Conservation (phyloP, 495 filamentous ascomycete species). For the Lasiosphaeria hispida region DNA sequence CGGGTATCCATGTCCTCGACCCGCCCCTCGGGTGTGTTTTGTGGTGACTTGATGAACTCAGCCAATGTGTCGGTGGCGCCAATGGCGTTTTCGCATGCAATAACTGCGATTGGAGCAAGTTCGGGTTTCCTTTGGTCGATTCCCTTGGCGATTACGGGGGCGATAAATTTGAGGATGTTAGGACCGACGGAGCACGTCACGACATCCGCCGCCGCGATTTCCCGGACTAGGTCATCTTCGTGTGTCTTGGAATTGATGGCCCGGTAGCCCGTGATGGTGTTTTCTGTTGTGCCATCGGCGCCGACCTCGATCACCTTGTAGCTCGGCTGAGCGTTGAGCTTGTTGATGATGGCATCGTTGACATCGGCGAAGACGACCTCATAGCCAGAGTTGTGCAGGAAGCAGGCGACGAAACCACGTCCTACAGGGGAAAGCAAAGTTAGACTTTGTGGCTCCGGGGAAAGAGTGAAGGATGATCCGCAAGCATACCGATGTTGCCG, state of each 20-base stretch:
- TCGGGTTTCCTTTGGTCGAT: conserved; percentile 68
- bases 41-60: conserved; percentile 70
- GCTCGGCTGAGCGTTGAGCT: conserved; percentile 66
- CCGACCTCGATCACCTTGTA: conserved; percentile 95
- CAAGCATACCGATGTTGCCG: conserved; percentile 70
- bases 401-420: conserved; percentile 56
- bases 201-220: conserved; percentile 81
- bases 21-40: conserved; percentile 60
- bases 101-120: conserved; percentile 76
- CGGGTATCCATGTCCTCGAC: conserved; percentile 60
- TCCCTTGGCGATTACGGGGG: conserved; percentile 87
- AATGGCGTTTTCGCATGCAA: conserved; percentile 97
- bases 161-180: conserved; percentile 93
- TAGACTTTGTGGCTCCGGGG: not conserved
- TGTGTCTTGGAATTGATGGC: conserved; percentile 92
- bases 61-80: conserved; percentile 83
- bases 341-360: conserved; percentile 71
- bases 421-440: conserved; percentile 27
- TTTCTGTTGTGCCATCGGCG: conserved; percentile 73
- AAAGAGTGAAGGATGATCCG: not conserved
- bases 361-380: conserved; percentile 96
- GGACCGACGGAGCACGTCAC: conserved; percentile 97
- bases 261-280: conserved; percentile 86
- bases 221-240: conserved; percentile 72
- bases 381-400: conserved; percentile 83